Base-by-base conservation (phyloP, 2,329 filamentous ascomycete genomes). In the Colletotrichum karsti region DNA sequence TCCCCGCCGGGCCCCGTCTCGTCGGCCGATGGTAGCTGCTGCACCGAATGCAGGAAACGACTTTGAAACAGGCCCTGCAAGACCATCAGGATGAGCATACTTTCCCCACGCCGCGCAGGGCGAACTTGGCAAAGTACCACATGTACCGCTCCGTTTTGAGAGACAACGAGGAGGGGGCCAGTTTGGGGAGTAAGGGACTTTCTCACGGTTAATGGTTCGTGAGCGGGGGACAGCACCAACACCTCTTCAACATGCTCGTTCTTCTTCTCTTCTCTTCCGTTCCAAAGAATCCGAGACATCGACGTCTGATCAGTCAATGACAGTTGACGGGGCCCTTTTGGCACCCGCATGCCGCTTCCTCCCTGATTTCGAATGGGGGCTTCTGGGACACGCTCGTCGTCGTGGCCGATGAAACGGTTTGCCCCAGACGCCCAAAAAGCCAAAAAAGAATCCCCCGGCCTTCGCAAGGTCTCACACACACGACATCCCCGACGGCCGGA, bases 41-140 rank as follows among this genome's bases (percentile, higher is more conserved):
- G 18, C 24, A 13, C 30, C 48, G 42, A 58, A 54, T 42, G 37
- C 39, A 33, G 53, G 64, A 67, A 67, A 67, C 64, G 48, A 33
- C 20, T 44, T 33, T 64, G 64, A 67, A 67, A 67, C 64, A 58
- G 18, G 42, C 60, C 37, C 60, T 46, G 44, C 60, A 48, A 58
- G 53, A 48, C 37, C n/a, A 20, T 56, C 28, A 51, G 44, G 44
- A 53, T 64, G 28, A 18, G 30, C 50, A 53, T 12, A 37, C 50
- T 33, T 37, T 22, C 46, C 28, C 46, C 46, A 30, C 26, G 46
- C 46, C 22, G 13, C 46, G 46, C 46, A 50, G n/a, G 28, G 46
- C 46, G 46, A 50, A 50, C 46, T 30, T 13, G 26, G 20, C 20
- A 22, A 50, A 26, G 22, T 50, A 10, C 50, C 30, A 28, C 46